Percentiles rank a stretch among this genome's conserved stretches.
These are phyloP conservation scores for Samsoniella hepiali DNA, from an alignment of 2,329 filamentous ascomycete species.

Conservation along the genomic window DNA sequence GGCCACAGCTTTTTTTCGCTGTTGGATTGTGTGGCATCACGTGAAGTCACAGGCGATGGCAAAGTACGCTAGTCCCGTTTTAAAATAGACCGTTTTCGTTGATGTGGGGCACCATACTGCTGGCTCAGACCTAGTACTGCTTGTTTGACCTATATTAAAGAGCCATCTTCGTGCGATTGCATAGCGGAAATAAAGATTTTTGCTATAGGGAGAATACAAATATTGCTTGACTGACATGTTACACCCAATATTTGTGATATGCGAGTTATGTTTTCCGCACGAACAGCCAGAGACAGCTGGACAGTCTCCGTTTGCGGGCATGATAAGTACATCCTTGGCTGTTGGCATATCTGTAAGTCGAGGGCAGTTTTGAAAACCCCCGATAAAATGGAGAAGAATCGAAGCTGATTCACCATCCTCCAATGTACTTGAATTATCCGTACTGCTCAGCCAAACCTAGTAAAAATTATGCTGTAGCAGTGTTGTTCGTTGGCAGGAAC, in stretches of 20 bases:
- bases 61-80: not conserved
- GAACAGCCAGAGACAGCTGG: not conserved
- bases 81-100: not conserved
- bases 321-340: no score
- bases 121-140: no score
- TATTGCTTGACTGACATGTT: not conserved
- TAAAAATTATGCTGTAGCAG: no score
- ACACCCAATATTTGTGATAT: accelerated
- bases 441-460: not conserved
- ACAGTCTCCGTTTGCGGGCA: not conserved
- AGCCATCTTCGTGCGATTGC: not conserved
- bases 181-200: not conserved
- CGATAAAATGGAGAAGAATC: no score
- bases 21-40: not conserved
- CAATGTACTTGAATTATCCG: not conserved
- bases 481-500: constrained; percentile 7
- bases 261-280: not conserved
- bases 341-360: not conserved
- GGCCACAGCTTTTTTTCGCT: constrained; percentile 13
- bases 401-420: no score
- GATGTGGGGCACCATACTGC: not conserved
- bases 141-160: not conserved
- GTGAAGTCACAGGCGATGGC: not conserved
- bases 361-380: not conserved
- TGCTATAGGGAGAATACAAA: not conserved